Percentiles rank a stretch among this genome's conserved stretches.
These are phyloP conservation scores for Tricholoma hemisulphureum DNA, from an alignment of 768 basidiomycete species.

Conservation along the genomic window DNA sequence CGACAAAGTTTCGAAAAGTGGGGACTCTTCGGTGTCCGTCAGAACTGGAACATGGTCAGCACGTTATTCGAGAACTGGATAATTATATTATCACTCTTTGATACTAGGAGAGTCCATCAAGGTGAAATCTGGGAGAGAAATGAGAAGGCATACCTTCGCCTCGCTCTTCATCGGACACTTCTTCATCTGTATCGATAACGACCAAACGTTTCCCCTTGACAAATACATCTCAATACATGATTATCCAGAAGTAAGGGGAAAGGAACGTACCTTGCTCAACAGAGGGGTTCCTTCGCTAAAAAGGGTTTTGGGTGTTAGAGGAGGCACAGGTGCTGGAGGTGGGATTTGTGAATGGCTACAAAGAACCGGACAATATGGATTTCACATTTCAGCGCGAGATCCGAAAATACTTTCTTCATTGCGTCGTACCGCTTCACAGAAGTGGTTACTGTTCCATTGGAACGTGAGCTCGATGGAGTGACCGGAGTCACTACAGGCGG, in stretches of 20 bases:
- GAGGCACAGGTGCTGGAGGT: background rate
- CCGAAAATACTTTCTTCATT: background rate
- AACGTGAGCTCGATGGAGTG: background rate
- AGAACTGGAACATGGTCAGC: conserved; percentile 9
- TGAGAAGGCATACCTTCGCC: conserved; percentile 6
- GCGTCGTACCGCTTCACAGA: background rate
- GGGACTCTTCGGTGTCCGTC: conserved; percentile 13
- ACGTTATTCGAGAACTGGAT: background rate
- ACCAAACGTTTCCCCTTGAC: conserved; percentile 2
- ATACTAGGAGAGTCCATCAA: conserved; percentile 1
- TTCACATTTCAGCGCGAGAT: background rate
- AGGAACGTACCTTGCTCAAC: background rate
- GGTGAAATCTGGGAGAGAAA: background rate
- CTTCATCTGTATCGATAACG: conserved; percentile 6
- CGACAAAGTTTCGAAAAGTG: background rate
- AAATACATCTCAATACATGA: background rate
- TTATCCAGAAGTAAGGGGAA: background rate
- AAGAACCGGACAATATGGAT: background rate
- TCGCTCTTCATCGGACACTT: conserved; percentile 12
- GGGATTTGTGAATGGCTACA: background rate
- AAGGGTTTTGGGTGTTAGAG: conserved; percentile 1
- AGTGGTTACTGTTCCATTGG: background rate
- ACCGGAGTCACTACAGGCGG: background rate
- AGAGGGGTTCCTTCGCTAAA: background rate
- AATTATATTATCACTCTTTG: background rate